Conservation (phyloP, 2,329 filamentous ascomycete genomes). For the Fusarium sarcochroum region DNA sequence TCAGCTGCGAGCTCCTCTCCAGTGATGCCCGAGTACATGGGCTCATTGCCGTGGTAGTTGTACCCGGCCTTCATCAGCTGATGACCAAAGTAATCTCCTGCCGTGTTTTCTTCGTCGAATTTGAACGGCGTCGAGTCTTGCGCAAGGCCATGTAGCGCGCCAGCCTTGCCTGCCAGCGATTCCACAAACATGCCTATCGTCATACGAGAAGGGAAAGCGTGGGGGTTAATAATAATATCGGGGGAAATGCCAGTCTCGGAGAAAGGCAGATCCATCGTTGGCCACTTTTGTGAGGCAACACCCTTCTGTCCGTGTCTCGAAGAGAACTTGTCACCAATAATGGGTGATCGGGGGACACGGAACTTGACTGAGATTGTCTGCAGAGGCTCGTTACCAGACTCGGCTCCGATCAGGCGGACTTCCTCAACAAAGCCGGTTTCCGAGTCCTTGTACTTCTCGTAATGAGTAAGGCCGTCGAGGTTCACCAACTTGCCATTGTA, state of each 20-base stretch:
- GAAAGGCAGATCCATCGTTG: slow-evolving; percentile 93
- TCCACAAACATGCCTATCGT: slow-evolving; percentile 99
- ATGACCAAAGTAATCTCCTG: slow-evolving; percentile 94
- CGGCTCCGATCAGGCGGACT: slow-evolving; percentile 89
- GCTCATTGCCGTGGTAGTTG: slow-evolving; percentile 98
- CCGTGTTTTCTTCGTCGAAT: slow-evolving; percentile 93
- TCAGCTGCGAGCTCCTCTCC: slow-evolving; percentile 94
- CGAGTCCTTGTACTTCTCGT: slow-evolving; percentile 93
- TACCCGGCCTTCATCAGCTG: slow-evolving; percentile 96
- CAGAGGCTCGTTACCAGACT: slow-evolving; percentile 84
- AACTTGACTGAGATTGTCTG: slow-evolving; percentile 95
- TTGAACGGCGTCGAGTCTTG: slow-evolving; percentile 97
- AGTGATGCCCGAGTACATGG: slow-evolving; percentile 98
- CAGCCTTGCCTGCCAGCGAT: slow-evolving; percentile 94
- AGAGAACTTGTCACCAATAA: slow-evolving; percentile 99
- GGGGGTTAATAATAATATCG: slow-evolving; percentile 98
- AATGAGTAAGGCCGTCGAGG: slow-evolving; percentile 86
- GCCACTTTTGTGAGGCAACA: slow-evolving; percentile 97
- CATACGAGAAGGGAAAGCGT: slow-evolving; percentile 99
- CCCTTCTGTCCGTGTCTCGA: slow-evolving; percentile 99
- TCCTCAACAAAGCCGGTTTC: slow-evolving; percentile 93
- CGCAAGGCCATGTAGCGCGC: slow-evolving; percentile 92
- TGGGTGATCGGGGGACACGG: slow-evolving; percentile 87
- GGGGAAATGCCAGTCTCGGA: slow-evolving; percentile 96
- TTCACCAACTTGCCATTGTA: slow-evolving; percentile 85